Percentiles rank a stretch among this genome's conserved stretches.
These are phyloP conservation scores for Peronospora belbahrii DNA, from an alignment of 352 stramenopile species.

Conservation along the genomic window DNA sequence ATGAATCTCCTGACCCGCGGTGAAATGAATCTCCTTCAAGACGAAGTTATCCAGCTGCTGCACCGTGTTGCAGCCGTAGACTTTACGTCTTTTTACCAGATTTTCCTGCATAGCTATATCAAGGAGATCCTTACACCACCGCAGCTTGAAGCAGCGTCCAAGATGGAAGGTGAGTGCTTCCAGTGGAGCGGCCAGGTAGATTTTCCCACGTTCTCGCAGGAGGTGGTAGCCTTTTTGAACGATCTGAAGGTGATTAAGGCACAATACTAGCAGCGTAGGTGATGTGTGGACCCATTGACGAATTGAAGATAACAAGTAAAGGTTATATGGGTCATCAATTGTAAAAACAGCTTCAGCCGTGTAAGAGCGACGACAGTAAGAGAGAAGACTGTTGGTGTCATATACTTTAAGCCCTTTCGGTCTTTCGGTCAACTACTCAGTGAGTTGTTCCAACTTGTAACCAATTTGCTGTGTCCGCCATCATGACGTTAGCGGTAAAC, in stretches of 20 bases:
- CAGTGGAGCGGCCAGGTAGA: slow-evolving; percentile 73
- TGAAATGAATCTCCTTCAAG: slow-evolving; percentile 73
- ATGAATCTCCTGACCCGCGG: slow-evolving; percentile 72
- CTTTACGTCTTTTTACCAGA: slow-evolving; percentile 69
- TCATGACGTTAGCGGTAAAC: not conserved
- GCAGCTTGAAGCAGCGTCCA: slow-evolving; percentile 42
- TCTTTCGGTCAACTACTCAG: no score
- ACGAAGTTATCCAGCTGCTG: slow-evolving; percentile 65
- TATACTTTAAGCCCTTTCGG: no score
- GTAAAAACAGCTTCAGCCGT: not conserved
- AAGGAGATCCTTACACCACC: slow-evolving; percentile 54
- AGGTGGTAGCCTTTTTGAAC: slow-evolving; percentile 66
- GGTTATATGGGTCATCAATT: no score
- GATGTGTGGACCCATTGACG: not conserved
- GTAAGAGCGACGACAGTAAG: not conserved
- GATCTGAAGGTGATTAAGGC: slow-evolving; percentile 70
- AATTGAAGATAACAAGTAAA: not conserved
- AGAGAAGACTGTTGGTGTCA: no score
- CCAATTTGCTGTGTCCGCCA: slow-evolving; percentile 3
- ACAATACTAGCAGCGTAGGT: slow-evolving; percentile 28
- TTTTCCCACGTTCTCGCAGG: slow-evolving; percentile 62
- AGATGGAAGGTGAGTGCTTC: slow-evolving; percentile 47
- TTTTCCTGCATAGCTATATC: slow-evolving; percentile 52
- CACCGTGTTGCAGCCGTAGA: slow-evolving; percentile 65
- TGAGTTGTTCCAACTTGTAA: no score